phyloP scores from a whole-genome alignment of 257 asterid genomes.

The Parsonsia alboflavescens region DNA sequence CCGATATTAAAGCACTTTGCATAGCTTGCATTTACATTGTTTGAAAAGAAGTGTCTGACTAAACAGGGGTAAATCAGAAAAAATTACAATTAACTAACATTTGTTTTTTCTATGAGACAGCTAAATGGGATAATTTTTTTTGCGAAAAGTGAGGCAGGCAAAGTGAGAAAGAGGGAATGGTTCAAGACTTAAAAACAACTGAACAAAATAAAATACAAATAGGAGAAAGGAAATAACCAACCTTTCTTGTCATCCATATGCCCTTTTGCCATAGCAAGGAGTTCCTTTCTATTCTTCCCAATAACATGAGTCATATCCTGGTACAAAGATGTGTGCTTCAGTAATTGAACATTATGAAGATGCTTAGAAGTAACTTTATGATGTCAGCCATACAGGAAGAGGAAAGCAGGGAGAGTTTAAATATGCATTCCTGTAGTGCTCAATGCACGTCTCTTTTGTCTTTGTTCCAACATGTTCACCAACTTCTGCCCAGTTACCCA shows the following conservation, averaged over 20 bases:
- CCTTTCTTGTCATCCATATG: constrained; percentile 66
- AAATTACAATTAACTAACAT: too few species aligned
- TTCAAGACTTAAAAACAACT: neutral
- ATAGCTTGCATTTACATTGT: too few species aligned
- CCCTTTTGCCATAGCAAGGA: constrained; percentile 77
- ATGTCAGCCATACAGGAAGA: constrained; percentile 55
- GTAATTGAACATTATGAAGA: constrained; percentile 14
- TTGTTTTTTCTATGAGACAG: too few species aligned
- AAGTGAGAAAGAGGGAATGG: too few species aligned
- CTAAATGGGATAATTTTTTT: too few species aligned
- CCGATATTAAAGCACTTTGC: too few species aligned
- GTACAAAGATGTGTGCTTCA: constrained; percentile 8
- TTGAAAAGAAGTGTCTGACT: too few species aligned
- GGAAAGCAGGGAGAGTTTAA: constrained; percentile 82
- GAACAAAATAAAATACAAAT: neutral
- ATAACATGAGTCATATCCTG: constrained; percentile 80
- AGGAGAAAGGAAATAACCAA: constrained; percentile 15
- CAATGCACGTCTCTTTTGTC: constrained; percentile 66
- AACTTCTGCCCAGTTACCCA: constrained; percentile 90
- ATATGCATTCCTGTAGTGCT: constrained; percentile 64
- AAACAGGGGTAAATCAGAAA: too few species aligned
- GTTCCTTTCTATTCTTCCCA: constrained; percentile 75
- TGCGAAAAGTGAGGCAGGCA: too few species aligned
- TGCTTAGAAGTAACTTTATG: constrained; percentile 15
- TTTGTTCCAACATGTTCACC: constrained; percentile 92